Conservation (phyloP, 371 early-diverging fungal species). For the Haplosporangium sp. region DNA sequence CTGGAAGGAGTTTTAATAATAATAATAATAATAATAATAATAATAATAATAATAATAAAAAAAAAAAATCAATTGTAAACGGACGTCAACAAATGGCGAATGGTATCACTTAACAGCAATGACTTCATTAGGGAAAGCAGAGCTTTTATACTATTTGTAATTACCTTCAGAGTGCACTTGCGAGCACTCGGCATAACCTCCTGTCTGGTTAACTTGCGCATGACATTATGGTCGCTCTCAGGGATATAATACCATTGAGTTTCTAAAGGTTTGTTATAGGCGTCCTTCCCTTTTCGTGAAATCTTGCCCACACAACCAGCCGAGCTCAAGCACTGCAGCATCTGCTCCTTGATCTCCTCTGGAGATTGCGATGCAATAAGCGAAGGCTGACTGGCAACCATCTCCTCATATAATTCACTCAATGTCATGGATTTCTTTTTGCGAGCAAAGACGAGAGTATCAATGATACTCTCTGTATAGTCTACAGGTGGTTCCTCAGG, state of each 20-base stretch:
- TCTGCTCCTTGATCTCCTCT: constrained; percentile 50
- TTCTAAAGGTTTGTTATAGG: constrained; percentile 72
- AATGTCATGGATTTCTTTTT: constrained; percentile 55
- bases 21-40: not conserved
- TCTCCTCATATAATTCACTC: constrained; percentile 50
- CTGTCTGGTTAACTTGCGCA: constrained; percentile 53
- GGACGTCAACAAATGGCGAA: not conserved
- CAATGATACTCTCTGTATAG: constrained; percentile 56
- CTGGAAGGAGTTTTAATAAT: constrained; percentile 1
- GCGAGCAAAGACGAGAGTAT: constrained; percentile 53
- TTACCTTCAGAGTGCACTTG: constrained; percentile 69
- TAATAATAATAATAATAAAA: not conserved
- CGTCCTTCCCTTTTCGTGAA: constrained; percentile 72
- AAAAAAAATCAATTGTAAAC: not conserved
- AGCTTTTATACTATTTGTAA: too few relatives aligned
- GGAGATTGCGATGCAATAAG: constrained; percentile 26
- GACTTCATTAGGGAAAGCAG: too few relatives aligned
- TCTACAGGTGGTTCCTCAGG: constrained; percentile 26
- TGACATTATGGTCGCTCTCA: constrained; percentile 62
- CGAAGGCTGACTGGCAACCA: constrained; percentile 50
- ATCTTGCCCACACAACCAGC: constrained; percentile 65
- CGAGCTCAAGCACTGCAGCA: constrained; percentile 45
- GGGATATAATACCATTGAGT: constrained; percentile 72
- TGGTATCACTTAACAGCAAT: too few relatives aligned
- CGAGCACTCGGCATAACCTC: constrained; percentile 70